These are phyloP conservation scores for Blastocystis sp. DNA, from an alignment of 352 stramenopile genomes.

Conservation along the genomic window DNA sequence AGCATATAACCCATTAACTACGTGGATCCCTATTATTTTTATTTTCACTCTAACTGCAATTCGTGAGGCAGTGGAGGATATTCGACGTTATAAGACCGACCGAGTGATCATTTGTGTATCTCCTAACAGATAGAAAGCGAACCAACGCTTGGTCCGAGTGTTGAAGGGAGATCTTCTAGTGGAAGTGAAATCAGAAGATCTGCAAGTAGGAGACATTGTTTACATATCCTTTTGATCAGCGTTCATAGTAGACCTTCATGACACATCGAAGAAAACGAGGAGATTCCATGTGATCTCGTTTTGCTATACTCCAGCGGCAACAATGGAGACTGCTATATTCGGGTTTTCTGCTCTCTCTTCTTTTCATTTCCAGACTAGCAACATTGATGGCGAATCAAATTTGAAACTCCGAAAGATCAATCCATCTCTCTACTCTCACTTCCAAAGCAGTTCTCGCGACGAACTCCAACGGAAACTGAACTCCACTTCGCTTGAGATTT, in stretches of 20 bases:
- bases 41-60: conserved; percentile 80
- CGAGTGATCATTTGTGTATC: conserved; percentile 67
- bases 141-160: neutral
- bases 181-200: neutral
- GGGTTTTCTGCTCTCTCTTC: neutral
- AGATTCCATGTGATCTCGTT: conserved; percentile 65
- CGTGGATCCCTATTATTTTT: conserved; percentile 77
- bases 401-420: conserved; percentile 78
- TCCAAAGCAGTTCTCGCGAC: conserved; percentile 65
- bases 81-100: conserved; percentile 77
- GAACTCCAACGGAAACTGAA: conserved; percentile 52
- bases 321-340: conserved; percentile 68
- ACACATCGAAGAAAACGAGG: conserved; percentile 61
- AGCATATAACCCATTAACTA: conserved; percentile 74
- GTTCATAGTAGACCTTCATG: neutral
- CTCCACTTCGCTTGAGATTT: neutral
- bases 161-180: conserved; percentile 3
- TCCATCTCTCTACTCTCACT: conserved; percentile 68
- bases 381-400: conserved; percentile 82
- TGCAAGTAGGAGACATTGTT: conserved; percentile 46
- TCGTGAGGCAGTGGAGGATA: conserved; percentile 78
- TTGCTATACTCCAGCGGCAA: conserved; percentile 54
- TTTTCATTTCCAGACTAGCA: conserved; percentile 73
- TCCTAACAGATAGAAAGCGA: conserved; percentile 31
- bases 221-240: conserved; percentile 22